These are phyloP conservation scores for Cadophora gregata DNA, from an alignment of 2,329 filamentous ascomycete species.

Conservation along the genomic window DNA sequence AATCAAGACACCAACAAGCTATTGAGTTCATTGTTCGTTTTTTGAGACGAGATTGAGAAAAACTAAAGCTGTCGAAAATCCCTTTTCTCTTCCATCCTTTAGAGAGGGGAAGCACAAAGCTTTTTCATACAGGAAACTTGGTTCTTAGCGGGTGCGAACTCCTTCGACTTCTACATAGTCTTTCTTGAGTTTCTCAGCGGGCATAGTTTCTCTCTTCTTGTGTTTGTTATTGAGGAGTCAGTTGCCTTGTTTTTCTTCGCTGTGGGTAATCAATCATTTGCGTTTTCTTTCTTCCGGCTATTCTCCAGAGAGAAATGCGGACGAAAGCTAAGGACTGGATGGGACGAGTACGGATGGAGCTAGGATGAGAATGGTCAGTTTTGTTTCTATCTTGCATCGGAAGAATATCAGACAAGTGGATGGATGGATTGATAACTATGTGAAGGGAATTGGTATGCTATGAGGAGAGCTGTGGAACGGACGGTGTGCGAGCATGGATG, in stretches of 20 bases:
- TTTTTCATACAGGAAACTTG: slow-evolving; percentile 19
- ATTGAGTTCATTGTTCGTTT: slow-evolving; percentile 27
- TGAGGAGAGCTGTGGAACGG: neutral
- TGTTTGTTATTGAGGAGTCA: slow-evolving; percentile 8
- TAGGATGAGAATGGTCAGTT: neutral
- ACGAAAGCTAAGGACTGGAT: neutral
- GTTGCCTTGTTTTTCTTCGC: slow-evolving; percentile 4
- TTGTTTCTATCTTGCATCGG: slow-evolving; percentile 5
- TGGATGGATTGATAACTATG: neutral
- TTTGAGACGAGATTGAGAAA: slow-evolving; percentile 22
- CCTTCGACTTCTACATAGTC: neutral
- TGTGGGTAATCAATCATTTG: slow-evolving; percentile 10
- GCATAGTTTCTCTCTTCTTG: neutral
- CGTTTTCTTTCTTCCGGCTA: neutral
- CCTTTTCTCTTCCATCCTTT: slow-evolving; percentile 27
- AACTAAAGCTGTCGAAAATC: slow-evolving; percentile 16
- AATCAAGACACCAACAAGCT: slow-evolving; percentile 21
- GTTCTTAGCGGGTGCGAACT: slow-evolving; percentile 10
- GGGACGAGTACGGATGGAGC: neutral
- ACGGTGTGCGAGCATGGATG: neutral
- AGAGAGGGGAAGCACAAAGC: slow-evolving; percentile 32
- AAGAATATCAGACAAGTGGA: neutral
- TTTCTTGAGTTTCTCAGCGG: slow-evolving; percentile 1
- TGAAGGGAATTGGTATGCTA: neutral
- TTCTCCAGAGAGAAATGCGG: neutral